These are phyloP conservation scores for Calonectria naviculata DNA, from an alignment of 2,329 filamentous ascomycete species.

Conservation along the genomic window DNA sequence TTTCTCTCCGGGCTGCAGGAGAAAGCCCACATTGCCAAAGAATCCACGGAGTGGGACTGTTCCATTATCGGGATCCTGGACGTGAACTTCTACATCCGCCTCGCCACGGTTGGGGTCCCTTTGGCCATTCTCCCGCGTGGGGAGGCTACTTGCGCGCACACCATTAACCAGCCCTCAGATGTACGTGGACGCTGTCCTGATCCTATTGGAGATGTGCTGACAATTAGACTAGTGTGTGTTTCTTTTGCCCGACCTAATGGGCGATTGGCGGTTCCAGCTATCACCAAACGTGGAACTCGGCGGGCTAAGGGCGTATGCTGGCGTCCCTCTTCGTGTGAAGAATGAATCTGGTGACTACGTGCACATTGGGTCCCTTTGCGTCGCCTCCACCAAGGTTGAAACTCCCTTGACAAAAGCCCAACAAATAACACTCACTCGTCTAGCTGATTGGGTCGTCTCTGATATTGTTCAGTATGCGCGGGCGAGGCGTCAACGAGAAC, in stretches of 20 bases:
- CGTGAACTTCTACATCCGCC: conserved; percentile 53
- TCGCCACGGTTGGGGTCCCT: conserved; percentile 54
- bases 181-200: conserved; percentile 27
- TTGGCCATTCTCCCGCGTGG: conserved; percentile 55
- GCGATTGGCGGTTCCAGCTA: conserved; percentile 56
- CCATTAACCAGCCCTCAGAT: conserved; percentile 48
- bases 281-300: conserved; percentile 53
- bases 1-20: conserved; percentile 54
- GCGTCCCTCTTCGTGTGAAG: conserved; percentile 51
- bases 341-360: conserved; percentile 52
- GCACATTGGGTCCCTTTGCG: conserved; percentile 55
- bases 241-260: conserved; percentile 51
- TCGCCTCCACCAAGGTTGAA: conserved; percentile 50
- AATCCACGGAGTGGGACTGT: conserved; percentile 57
- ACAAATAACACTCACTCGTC: conserved; percentile 39
- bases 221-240: conserved; percentile 47
- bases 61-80: conserved; percentile 57
- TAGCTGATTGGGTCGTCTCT: conserved; percentile 48
- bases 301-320: conserved; percentile 54
- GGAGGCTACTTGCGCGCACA: conserved; percentile 58
- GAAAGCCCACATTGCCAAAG: conserved; percentile 52
- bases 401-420: conserved; percentile 44
- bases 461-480: conserved; percentile 53
- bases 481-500: conserved; percentile 51
- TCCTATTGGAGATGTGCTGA: neutral